Percentiles rank a stretch among this genome's conserved stretches.
Evolutionary conservation across 2,329 filamentous ascomycete genomes (phyloP).

Genomic region (Colletotrichum sp.): DNA sequence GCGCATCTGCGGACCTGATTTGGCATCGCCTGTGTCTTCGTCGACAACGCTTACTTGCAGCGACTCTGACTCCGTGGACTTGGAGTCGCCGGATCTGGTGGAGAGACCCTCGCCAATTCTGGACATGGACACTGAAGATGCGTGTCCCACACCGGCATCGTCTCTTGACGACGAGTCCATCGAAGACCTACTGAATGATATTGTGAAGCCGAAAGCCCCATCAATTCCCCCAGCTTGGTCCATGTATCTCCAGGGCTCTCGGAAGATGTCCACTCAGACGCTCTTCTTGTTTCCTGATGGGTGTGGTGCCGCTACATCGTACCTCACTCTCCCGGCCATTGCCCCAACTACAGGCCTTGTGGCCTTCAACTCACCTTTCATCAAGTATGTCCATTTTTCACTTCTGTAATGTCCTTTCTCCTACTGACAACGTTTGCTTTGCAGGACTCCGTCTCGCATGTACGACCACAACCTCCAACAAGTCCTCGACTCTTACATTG

Average conservation of each 20-base stretch:
- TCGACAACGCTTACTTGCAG: not conserved
- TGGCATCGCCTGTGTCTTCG: not conserved
- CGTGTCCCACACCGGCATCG: not conserved
- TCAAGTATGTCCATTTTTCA: not conserved
- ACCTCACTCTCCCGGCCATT: not conserved
- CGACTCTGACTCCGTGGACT: not conserved
- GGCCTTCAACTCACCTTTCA: not conserved
- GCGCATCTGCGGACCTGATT: not conserved
- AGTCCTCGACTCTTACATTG: not conserved
- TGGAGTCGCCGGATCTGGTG: not conserved
- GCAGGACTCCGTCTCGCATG: slow-evolving; percentile 44
- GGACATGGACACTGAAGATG: not conserved
- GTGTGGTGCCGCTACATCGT: not conserved
- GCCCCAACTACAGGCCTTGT: not conserved
- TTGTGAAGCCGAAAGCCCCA: not conserved
- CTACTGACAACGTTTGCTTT: not conserved
- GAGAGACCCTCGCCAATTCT: not conserved
- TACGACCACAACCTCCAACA: not conserved
- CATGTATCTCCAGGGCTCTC: not conserved
- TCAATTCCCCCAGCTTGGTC: not conserved
- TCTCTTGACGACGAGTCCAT: not conserved
- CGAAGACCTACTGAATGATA: not conserved
- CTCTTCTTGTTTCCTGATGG: not conserved
- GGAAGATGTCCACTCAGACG: not conserved
- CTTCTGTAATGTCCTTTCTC: not conserved